Percentiles rank a stretch among this genome's conserved stretches.
phyloP scores from a whole-genome alignment of 1,139 yeast genomes.

The Diutina rugosa region DNA sequence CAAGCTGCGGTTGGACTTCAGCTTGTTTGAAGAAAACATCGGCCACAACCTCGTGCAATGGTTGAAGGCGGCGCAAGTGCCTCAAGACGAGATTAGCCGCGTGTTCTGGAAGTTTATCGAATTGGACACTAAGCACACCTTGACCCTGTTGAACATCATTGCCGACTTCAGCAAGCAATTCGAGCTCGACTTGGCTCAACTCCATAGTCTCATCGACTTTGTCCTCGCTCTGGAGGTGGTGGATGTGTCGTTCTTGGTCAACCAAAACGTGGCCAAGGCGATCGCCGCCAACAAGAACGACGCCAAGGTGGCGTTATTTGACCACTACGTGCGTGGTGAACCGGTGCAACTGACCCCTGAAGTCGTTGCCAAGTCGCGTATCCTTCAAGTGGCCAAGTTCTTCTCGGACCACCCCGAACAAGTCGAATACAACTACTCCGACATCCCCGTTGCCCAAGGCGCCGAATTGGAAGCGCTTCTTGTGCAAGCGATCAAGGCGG shows the following conservation, averaged over 20 bases:
- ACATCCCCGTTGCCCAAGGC: constrained; percentile 24
- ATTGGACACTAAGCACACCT: constrained; percentile 19
- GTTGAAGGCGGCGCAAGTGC: constrained; percentile 20
- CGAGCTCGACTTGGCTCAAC: constrained; percentile 13
- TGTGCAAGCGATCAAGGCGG: constrained; percentile 31
- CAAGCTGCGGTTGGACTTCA: constrained; percentile 20
- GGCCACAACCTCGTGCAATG: constrained; percentile 25
- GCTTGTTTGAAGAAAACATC: constrained; percentile 22
- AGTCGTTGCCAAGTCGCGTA: constrained; percentile 24
- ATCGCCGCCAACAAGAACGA: constrained; percentile 11
- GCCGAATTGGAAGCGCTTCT: constrained; percentile 29
- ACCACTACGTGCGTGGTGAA: constrained; percentile 25
- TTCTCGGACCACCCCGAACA: constrained; percentile 16
- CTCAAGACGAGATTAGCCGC: constrained; percentile 15
- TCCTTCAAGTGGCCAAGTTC: constrained; percentile 29
- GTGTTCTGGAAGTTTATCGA: constrained; percentile 28
- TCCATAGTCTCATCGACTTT: constrained; percentile 21
- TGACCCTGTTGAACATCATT: constrained; percentile 22
- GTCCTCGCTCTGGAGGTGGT: constrained; percentile 28
- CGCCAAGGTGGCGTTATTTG: constrained; percentile 17
- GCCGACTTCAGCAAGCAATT: constrained; percentile 20
- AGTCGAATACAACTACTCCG: constrained; percentile 18
- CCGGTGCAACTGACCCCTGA: constrained; percentile 10
- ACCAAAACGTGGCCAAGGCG: constrained; percentile 24
- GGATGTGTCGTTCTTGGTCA: constrained; percentile 32